A percentile compares a stretch with the other conserved stretches of the same genome.
Evolutionary conservation across 768 basidiomycete genomes (phyloP).

Genomic region (Rubroboletus satanas): DNA sequence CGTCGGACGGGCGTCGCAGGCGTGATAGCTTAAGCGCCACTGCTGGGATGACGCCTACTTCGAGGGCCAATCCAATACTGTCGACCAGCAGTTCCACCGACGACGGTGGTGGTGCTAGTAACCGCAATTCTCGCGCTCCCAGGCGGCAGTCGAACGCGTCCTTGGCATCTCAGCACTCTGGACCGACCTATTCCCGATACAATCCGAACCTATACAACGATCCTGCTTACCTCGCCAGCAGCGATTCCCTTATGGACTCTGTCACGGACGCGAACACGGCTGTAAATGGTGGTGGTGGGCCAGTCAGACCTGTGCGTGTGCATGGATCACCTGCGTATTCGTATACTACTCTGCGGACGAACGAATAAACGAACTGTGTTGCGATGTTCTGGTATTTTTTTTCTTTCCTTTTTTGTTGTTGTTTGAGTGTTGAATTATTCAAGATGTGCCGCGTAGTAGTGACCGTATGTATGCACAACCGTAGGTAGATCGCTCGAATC

Average conservation of each 20-base stretch:
- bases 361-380: constrained; percentile 5
- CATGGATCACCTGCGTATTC: constrained; percentile 18
- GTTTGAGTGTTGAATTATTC: constrained; percentile 5
- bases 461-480: constrained; percentile 3
- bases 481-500: neutral
- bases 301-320: constrained; percentile 17
- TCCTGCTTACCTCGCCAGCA: constrained; percentile 24
- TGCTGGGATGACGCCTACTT: constrained; percentile 27
- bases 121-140: constrained; percentile 7
- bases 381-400: neutral
- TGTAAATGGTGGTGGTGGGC: constrained; percentile 22
- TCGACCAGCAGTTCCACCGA: constrained; percentile 9
- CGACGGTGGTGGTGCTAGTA: neutral
- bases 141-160: constrained; percentile 27
- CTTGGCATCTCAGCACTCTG: constrained; percentile 15
- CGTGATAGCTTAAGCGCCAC: constrained; percentile 19
- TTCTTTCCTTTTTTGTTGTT: neutral
- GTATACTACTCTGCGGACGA: constrained; percentile 13
- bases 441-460: constrained; percentile 4
- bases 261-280: constrained; percentile 24
- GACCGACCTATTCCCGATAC: constrained; percentile 16
- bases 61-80: constrained; percentile 11
- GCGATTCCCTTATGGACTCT: constrained; percentile 26
- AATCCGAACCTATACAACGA: constrained; percentile 27
- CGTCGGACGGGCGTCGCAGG: constrained; percentile 26